Evolutionary conservation across 2,329 filamentous ascomycete genomes (phyloP).

Genomic region (Celoporthe dispersa): DNA sequence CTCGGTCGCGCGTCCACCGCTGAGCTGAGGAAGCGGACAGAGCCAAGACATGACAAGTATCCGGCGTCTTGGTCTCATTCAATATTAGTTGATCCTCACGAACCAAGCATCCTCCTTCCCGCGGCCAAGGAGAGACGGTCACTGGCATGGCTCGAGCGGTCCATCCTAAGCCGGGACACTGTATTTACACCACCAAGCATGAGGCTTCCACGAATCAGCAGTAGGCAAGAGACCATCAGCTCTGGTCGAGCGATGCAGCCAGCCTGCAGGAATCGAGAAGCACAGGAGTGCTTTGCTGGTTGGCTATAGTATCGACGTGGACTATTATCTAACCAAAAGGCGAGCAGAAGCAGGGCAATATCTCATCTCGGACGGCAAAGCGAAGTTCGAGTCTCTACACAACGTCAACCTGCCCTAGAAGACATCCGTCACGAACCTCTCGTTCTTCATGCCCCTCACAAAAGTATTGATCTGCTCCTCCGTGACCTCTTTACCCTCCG

Average conservation of each 20-base stretch:
- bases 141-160: not conserved
- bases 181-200: not conserved
- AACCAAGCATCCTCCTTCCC: not conserved
- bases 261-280: too few relatives aligned
- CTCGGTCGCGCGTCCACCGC: too few relatives aligned
- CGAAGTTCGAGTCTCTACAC: too few relatives aligned
- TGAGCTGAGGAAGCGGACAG: not conserved
- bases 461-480: slow-evolving; percentile 26
- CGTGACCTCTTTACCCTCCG: slow-evolving; percentile 11
- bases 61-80: not conserved
- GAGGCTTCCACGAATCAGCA: not conserved
- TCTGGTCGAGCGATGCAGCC: too few relatives aligned
- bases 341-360: too few relatives aligned
- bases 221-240: not conserved
- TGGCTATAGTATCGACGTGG: not conserved
- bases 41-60: not conserved
- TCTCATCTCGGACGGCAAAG: too few relatives aligned
- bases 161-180: not conserved
- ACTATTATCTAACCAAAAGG: too few relatives aligned
- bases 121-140: not conserved
- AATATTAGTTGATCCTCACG: not conserved
- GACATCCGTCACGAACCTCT: slow-evolving; percentile 12
- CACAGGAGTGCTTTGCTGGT: too few relatives aligned
- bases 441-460: slow-evolving; percentile 27
- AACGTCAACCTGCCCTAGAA: not conserved